Conservation (phyloP, 2,329 filamentous ascomycete genomes). For the Lithohypha guttulata region DNA sequence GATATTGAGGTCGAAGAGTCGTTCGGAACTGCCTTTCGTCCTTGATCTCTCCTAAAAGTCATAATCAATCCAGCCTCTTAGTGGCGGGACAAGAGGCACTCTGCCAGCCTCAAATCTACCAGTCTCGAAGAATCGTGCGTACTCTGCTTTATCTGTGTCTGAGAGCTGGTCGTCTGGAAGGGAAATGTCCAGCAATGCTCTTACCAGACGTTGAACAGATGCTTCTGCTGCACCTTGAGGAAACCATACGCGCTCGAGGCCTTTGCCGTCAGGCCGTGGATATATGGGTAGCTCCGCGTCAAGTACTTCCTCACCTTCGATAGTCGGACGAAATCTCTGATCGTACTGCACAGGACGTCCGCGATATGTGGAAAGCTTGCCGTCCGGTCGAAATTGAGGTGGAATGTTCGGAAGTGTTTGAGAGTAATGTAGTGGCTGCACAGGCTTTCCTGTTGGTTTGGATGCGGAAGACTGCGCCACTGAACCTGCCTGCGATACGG, state of each 20-base stretch:
- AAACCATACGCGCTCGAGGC: slow-evolving; percentile 59
- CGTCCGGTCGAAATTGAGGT: slow-evolving; percentile 20
- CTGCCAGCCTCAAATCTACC: slow-evolving; percentile 57
- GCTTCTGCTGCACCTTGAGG: slow-evolving; percentile 51
- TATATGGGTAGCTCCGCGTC: slow-evolving; percentile 35
- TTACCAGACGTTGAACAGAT: slow-evolving; percentile 32
- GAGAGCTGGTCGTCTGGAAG: slow-evolving; percentile 46
- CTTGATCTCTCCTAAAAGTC: slow-evolving; percentile 45
- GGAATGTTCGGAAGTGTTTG: slow-evolving; percentile 28
- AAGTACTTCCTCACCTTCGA: slow-evolving; percentile 19
- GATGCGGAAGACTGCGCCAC: slow-evolving; percentile 22
- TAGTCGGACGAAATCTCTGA: slow-evolving; percentile 24
- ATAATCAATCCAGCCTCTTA: slow-evolving; percentile 63
- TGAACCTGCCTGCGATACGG: slow-evolving; percentile 24
- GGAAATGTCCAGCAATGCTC: slow-evolving; percentile 32
- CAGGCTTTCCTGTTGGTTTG: slow-evolving; percentile 18
- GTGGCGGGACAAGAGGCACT: slow-evolving; percentile 69
- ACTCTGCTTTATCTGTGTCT: slow-evolving; percentile 48
- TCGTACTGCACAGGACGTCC: slow-evolving; percentile 50
- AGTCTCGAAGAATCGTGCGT: slow-evolving; percentile 52
- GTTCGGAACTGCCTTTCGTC: not conserved
- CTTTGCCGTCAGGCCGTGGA: slow-evolving; percentile 44
- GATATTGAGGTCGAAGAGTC: no score
- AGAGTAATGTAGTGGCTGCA: slow-evolving; percentile 16
- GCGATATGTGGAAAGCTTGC: slow-evolving; percentile 50